These are phyloP conservation scores for Chalciporus pseudorubinellus DNA, from an alignment of 768 basidiomycete species.

Conservation along the genomic window DNA sequence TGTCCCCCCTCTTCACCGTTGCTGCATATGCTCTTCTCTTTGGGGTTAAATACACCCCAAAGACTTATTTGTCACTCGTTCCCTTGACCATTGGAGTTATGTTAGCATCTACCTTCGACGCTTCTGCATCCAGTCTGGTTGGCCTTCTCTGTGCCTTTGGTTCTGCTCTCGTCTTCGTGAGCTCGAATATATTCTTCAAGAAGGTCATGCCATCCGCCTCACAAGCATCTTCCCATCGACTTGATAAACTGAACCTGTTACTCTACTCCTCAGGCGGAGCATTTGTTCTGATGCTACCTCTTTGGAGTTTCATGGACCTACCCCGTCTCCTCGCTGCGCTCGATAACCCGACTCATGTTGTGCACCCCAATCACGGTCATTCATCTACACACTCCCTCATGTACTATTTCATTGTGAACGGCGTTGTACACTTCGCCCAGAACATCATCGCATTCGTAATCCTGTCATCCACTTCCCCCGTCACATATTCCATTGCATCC, in stretches of 20 bases:
- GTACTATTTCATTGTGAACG: constrained; percentile 90
- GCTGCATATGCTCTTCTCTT: constrained; percentile 93
- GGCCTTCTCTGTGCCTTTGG: constrained; percentile 97
- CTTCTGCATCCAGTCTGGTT: constrained; percentile 79
- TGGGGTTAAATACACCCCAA: constrained; percentile 86
- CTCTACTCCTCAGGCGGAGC: constrained; percentile 94
- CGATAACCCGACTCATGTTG: constrained; percentile 40
- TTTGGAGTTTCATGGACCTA: constrained; percentile 91
- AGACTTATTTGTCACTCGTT: constrained; percentile 91
- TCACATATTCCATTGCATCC: constrained; percentile 98
- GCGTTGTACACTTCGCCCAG: constrained; percentile 93
- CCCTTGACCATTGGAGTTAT: constrained; percentile 96
- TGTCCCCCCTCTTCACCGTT: constrained; percentile 97
- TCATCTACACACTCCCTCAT: constrained; percentile 58
- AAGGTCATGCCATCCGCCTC: constrained; percentile 83
- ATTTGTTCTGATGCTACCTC: constrained; percentile 92
- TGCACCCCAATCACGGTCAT: constrained; percentile 46
- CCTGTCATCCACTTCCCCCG: constrained; percentile 92
- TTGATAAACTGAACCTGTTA: constrained; percentile 96
- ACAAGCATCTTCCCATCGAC: constrained; percentile 60
- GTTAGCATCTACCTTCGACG: constrained; percentile 93
- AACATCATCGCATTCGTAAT: constrained; percentile 98
- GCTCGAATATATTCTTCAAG: constrained; percentile 99
- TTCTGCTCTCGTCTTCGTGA: constrained; percentile 94
- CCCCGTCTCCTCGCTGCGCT: constrained; percentile 55